These are phyloP conservation scores for Solanum microdontum DNA, from an alignment of 257 asterid species.

Conservation along the genomic window DNA sequence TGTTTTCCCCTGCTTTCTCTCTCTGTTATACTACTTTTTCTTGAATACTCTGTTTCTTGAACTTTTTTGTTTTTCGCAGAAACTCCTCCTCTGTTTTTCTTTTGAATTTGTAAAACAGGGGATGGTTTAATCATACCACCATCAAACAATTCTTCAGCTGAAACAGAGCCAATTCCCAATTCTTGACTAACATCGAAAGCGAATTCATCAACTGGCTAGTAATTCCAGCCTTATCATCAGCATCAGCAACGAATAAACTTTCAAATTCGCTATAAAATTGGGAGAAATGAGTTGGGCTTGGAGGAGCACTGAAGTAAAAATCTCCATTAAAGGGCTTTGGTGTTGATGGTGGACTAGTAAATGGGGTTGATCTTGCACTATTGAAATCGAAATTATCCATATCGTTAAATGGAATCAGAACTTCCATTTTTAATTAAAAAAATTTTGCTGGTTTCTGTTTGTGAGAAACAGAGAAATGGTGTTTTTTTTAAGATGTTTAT, in stretches of 20 bases:
- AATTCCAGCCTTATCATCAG: background rate
- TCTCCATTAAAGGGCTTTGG: constrained; percentile 33
- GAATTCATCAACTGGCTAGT: constrained; percentile 24
- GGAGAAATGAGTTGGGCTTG: constrained; percentile 52
- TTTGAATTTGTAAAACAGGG: background rate
- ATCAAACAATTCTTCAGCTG: constrained; percentile 72
- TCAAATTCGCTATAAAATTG: constrained; percentile 31
- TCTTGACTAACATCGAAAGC: constrained; percentile 41
- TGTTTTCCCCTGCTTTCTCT: constrained; percentile 41
- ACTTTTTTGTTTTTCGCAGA: constrained; percentile 16
- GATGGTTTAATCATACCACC: constrained; percentile 61
- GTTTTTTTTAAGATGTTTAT: background rate
- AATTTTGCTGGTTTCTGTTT: background rate
- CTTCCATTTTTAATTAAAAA: constrained; percentile 39
- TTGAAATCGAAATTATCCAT: constrained; percentile 34
- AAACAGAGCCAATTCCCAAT: constrained; percentile 23
- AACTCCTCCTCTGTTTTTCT: constrained; percentile 4
- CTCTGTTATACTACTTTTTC: background rate
- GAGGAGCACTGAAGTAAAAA: constrained; percentile 60
- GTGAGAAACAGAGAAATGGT: background rate
- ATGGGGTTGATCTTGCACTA: constrained; percentile 35
- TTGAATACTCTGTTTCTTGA: background rate
- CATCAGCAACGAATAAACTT: constrained; percentile 5
- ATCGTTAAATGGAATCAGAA: constrained; percentile 16
- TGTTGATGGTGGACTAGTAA: constrained; percentile 20